These are phyloP conservation scores for Macrolepiota dolichaula DNA, from an alignment of 768 basidiomycete species.

Conservation along the genomic window DNA sequence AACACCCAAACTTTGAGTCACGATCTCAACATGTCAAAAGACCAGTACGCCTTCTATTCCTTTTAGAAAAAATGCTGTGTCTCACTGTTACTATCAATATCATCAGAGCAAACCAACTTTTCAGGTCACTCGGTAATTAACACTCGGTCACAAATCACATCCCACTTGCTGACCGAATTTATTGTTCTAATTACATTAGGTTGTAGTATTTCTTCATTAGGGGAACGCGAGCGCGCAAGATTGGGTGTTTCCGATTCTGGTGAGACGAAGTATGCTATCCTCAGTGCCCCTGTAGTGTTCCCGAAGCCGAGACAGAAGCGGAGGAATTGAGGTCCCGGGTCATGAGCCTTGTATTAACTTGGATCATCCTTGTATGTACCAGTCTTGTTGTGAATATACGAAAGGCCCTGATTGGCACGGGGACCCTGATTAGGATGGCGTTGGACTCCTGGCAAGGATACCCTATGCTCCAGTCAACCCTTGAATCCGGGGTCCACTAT, in stretches of 20 bases:
- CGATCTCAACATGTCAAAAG: conserved; percentile 64
- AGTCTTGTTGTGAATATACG: not conserved
- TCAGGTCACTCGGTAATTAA: conserved; percentile 65
- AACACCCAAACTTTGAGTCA: conserved; percentile 65
- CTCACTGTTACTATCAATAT: conserved; percentile 7
- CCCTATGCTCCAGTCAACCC: not conserved
- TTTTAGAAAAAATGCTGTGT: not conserved
- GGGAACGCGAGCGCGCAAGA: conserved; percentile 60
- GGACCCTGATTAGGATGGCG: not conserved
- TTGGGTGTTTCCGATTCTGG: conserved; percentile 65
- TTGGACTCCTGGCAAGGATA: not conserved
- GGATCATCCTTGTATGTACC: not conserved
- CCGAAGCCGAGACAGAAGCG: conserved; percentile 56
- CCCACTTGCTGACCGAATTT: conserved; percentile 37
- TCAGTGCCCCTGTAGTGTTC: conserved; percentile 77
- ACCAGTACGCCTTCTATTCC: conserved; percentile 49
- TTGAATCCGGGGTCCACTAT: not conserved
- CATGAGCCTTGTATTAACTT: not conserved
- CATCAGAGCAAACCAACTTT: conserved; percentile 55
- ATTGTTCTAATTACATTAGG: conserved; percentile 36
- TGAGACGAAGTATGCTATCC: conserved; percentile 65
- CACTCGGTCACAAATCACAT: not conserved
- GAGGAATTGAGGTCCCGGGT: conserved; percentile 19
- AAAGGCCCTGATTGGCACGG: not conserved
- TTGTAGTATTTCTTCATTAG: conserved; percentile 63